A percentile compares a stretch with the other conserved stretches of the same genome.
These are phyloP conservation scores for Venturia nashicola DNA, from an alignment of 2,329 filamentous ascomycete genomes.

Conservation along the genomic window DNA sequence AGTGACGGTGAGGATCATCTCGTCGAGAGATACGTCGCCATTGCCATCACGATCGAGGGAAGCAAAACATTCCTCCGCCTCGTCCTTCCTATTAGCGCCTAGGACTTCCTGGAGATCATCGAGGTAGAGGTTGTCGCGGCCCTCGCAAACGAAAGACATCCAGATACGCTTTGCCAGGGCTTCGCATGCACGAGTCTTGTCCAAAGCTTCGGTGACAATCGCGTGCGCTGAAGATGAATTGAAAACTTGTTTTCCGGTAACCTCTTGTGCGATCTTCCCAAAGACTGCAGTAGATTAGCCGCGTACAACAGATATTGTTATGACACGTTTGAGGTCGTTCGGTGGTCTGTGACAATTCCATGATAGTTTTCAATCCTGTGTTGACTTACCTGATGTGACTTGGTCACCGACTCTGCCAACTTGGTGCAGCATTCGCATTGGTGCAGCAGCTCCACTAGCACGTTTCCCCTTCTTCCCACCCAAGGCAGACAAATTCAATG, in stretches of 20 bases:
- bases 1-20: slow-evolving; percentile 81
- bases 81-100: slow-evolving; percentile 56
- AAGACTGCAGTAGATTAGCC: slow-evolving; percentile 41
- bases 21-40: slow-evolving; percentile 86
- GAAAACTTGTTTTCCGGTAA: slow-evolving; percentile 91
- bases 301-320: neutral
- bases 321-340: neutral
- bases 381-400: slow-evolving; percentile 50
- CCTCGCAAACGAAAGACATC: slow-evolving; percentile 96
- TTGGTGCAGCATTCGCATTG: slow-evolving; percentile 62
- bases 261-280: slow-evolving; percentile 85
- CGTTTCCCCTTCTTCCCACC: slow-evolving; percentile 40
- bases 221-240: slow-evolving; percentile 86
- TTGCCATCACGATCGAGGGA: slow-evolving; percentile 79
- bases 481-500: slow-evolving; percentile 47
- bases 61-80: slow-evolving; percentile 77
- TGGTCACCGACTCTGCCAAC: slow-evolving; percentile 77
- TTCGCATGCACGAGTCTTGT: slow-evolving; percentile 72
- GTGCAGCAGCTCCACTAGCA: slow-evolving; percentile 53
- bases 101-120: slow-evolving; percentile 86
- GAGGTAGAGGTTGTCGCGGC: slow-evolving; percentile 61
- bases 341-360: neutral
- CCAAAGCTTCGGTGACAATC: slow-evolving; percentile 76
- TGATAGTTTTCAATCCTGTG: neutral
- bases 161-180: slow-evolving; percentile 90